Evolutionary conservation across 1,284 basidiomycete genomes (phyloP).

Genomic region (Moesziomyces sp.): DNA sequence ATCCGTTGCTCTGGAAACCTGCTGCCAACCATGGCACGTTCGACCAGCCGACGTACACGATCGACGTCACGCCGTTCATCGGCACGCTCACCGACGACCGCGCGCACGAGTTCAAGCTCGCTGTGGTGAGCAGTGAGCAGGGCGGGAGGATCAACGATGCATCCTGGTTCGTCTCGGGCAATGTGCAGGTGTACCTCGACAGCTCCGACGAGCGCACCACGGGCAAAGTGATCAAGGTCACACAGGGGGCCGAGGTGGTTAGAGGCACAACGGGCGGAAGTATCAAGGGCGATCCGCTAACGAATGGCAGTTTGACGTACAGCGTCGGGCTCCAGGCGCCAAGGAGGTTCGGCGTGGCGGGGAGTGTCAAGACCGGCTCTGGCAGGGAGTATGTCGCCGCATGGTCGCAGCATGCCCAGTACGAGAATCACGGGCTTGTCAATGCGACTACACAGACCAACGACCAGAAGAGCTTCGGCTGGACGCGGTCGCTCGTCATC

Average conservation of each 20-base stretch:
- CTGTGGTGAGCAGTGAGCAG: constrained; percentile 78
- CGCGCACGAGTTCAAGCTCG: constrained; percentile 77
- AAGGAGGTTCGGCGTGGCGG: constrained; percentile 19
- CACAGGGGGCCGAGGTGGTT: constrained; percentile 3
- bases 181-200: constrained; percentile 72
- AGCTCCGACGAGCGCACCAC: constrained; percentile 28
- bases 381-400: constrained; percentile 11
- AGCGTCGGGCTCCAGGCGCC: constrained; percentile 5
- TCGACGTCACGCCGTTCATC: constrained; percentile 82
- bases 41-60: constrained; percentile 80
- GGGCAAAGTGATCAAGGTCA: constrained; percentile 18
- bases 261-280: constrained; percentile 11
- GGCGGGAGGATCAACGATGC: constrained; percentile 74
- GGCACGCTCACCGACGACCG: constrained; percentile 77
- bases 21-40: constrained; percentile 81
- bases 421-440: constrained; percentile 17
- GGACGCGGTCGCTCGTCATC: constrained; percentile 17
- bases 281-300: constrained; percentile 15
- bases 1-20: constrained; percentile 80
- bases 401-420: constrained; percentile 19
- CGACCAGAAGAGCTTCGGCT: constrained; percentile 23
- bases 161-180: constrained; percentile 80
- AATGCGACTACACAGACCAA: constrained; percentile 31
- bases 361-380: constrained; percentile 30
- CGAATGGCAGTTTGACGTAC: constrained; percentile 20